Evolutionary conservation across 768 basidiomycete genomes (phyloP).

Genomic region (Russula olivacea): DNA sequence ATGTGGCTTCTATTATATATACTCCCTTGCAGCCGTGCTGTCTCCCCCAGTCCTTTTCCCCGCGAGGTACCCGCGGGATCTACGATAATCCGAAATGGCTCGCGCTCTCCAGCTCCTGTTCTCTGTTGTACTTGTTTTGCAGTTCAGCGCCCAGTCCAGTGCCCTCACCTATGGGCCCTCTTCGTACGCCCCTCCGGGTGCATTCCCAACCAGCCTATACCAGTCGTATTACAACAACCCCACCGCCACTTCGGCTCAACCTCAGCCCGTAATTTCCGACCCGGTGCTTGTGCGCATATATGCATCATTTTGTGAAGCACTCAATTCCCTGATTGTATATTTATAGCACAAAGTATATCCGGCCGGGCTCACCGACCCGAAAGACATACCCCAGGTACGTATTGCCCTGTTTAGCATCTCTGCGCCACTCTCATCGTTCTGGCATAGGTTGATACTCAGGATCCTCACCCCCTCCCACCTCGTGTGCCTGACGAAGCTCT

Average conservation of each 20-base stretch:
- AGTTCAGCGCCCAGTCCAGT: not conserved
- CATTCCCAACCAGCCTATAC: slow-evolving; percentile 62
- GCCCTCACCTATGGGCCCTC: slow-evolving; percentile 33
- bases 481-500: slow-evolving; percentile 43
- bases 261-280: slow-evolving; percentile 73
- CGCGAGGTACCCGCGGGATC: not conserved
- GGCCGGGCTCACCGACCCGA: slow-evolving; percentile 55
- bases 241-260: slow-evolving; percentile 64
- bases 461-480: slow-evolving; percentile 63
- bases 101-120: slow-evolving; percentile 2
- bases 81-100: not conserved
- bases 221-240: slow-evolving; percentile 65
- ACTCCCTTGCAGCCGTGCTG: not conserved
- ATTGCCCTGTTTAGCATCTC: not conserved
- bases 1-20: slow-evolving; percentile 2
- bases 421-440: not conserved
- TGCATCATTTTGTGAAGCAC: not conserved
- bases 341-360: slow-evolving; percentile 54
- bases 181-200: slow-evolving; percentile 53
- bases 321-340: not conserved
- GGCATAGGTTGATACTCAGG: slow-evolving; percentile 46
- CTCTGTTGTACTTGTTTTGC: slow-evolving; percentile 9
- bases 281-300: slow-evolving; percentile 48
- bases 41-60: not conserved
- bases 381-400: slow-evolving; percentile 46